Evolutionary conservation across 192 early-diverging fungal genomes (phyloP).

Genomic region (Phlyctochytrium arcticum): DNA sequence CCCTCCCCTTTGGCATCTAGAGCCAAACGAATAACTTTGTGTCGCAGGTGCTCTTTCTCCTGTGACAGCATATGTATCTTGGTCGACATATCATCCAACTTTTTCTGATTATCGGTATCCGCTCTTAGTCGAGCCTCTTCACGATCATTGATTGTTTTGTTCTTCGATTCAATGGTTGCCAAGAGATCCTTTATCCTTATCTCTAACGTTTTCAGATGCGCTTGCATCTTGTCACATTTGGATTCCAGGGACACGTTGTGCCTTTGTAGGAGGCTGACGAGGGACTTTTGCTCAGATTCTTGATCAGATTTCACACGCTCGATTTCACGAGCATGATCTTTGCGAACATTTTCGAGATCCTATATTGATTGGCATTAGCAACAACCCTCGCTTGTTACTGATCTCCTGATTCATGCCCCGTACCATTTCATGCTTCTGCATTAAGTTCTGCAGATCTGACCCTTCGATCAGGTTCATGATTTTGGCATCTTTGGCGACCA

Average conservation of each 20-base stretch:
- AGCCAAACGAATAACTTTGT: conserved; percentile 60
- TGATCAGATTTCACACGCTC: conserved; percentile 60
- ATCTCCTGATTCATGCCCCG: not conserved
- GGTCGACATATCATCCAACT: conserved; percentile 33
- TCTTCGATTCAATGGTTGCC: conserved; percentile 47
- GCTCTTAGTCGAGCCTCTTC: conserved; percentile 37
- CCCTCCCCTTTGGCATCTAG: conserved; percentile 58
- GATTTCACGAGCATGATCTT: conserved; percentile 55
- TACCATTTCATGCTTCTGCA: conserved; percentile 63
- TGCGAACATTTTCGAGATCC: conserved; percentile 58
- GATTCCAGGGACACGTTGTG: conserved; percentile 56
- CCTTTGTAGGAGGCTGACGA: conserved; percentile 53
- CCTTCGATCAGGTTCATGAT: conserved; percentile 64
- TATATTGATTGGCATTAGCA: conserved; percentile 12
- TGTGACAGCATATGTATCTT: conserved; percentile 41
- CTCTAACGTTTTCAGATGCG: conserved; percentile 56
- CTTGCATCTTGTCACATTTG: conserved; percentile 57
- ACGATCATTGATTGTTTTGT: conserved; percentile 45
- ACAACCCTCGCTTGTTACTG: not conserved
- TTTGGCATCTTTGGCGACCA: conserved; percentile 64
- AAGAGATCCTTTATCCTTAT: conserved; percentile 49
- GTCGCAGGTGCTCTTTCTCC: conserved; percentile 59
- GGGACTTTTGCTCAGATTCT: conserved; percentile 52
- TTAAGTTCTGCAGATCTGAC: conserved; percentile 52
- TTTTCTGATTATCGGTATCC: conserved; percentile 47